These are phyloP conservation scores for Fusarium guadeloupense DNA, from an alignment of 2,329 filamentous ascomycete genomes.

Conservation along the genomic window DNA sequence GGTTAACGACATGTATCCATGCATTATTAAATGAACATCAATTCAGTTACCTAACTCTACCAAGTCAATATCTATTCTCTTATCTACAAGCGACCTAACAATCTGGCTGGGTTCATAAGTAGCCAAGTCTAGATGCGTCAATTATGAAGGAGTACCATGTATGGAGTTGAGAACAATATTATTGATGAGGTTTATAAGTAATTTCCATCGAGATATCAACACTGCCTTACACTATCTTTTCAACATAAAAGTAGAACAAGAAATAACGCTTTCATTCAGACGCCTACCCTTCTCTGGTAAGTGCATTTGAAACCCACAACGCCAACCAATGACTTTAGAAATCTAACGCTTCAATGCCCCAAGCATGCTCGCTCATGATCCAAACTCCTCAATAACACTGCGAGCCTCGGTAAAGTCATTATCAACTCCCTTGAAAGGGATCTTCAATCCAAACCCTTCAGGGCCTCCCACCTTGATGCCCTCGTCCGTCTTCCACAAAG, in stretches of 20 bases:
- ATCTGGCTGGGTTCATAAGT: no score
- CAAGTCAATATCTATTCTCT: no score
- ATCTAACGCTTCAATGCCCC: neutral
- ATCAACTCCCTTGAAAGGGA: conserved; percentile 43
- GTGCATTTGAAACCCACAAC: neutral
- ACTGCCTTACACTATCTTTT: neutral
- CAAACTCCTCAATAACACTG: conserved; percentile 63
- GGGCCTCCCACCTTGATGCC: conserved; percentile 49
- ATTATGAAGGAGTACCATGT: no score
- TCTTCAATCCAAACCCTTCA: conserved; percentile 47
- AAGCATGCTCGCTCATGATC: conserved; percentile 8
- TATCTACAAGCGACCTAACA: no score
- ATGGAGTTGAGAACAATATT: no score
- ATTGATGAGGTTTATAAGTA: no score
- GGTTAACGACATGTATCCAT: no score
- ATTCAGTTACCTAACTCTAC: no score
- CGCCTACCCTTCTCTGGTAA: neutral
- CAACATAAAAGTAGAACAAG: neutral
- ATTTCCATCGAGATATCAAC: neutral
- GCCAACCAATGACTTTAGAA: neutral
- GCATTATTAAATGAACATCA: no score
- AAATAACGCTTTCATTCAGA: neutral
- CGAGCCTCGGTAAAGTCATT: conserved; percentile 55
- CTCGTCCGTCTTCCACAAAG: conserved; percentile 57
- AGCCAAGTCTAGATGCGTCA: no score